phyloP scores from a whole-genome alignment of 2,329 filamentous ascomycete species.

The Amylocarpus encephaloides region DNA sequence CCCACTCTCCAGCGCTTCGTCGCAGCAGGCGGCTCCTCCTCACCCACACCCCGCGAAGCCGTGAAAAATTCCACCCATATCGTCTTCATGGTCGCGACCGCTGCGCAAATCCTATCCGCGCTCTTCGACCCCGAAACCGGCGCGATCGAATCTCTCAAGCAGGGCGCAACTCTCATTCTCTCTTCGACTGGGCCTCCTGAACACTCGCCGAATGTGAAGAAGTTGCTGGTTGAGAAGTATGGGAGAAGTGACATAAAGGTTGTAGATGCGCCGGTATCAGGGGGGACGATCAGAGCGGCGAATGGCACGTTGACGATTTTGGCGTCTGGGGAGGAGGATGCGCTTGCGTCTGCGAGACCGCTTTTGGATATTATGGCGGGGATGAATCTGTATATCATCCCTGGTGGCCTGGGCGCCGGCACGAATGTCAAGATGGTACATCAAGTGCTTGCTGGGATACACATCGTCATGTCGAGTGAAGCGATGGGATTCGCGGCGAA shows the following conservation, averaged over 20 bases:
- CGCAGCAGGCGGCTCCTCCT: slow-evolving; percentile 53
- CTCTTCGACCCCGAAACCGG: slow-evolving; percentile 54
- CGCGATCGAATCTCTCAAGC: slow-evolving; percentile 43
- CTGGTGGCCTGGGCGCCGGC: slow-evolving; percentile 52
- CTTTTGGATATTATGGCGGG: slow-evolving; percentile 57
- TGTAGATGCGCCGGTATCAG: slow-evolving; percentile 68
- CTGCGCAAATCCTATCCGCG: slow-evolving; percentile 59
- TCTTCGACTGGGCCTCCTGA: slow-evolving; percentile 65
- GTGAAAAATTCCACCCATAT: slow-evolving; percentile 54
- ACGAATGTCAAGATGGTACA: slow-evolving; percentile 60
- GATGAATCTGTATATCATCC: slow-evolving; percentile 55
- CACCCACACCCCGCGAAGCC: slow-evolving; percentile 54
- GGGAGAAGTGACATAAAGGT: slow-evolving; percentile 58
- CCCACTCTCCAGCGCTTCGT: slow-evolving; percentile 61
- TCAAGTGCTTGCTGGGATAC: slow-evolving; percentile 56
- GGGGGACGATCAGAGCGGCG: slow-evolving; percentile 61
- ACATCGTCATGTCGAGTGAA: slow-evolving; percentile 55
- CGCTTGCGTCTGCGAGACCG: slow-evolving; percentile 49
- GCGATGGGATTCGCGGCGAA: slow-evolving; percentile 53
- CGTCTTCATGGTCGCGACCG: slow-evolving; percentile 71
- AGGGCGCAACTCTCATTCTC: slow-evolving; percentile 53
- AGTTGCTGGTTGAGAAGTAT: slow-evolving; percentile 47
- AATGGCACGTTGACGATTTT: slow-evolving; percentile 72
- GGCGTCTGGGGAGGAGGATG: slow-evolving; percentile 53
- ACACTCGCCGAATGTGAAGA: slow-evolving; percentile 55